These are phyloP conservation scores for Penicillium angulare DNA, from an alignment of 495 filamentous ascomycete genomes.

Conservation along the genomic window DNA sequence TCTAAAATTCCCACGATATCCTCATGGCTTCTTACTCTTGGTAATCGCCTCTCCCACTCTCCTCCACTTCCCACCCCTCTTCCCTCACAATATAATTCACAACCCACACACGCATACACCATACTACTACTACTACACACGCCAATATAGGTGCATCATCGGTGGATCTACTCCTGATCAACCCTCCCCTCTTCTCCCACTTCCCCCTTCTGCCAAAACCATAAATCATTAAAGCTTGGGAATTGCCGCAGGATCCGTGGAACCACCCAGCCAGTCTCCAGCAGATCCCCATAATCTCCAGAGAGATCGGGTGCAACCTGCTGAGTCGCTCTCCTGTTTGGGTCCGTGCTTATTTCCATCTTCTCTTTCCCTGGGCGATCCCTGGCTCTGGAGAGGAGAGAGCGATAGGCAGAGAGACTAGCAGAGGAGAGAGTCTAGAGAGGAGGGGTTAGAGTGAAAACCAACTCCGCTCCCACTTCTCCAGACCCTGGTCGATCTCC, in stretches of 20 bases:
- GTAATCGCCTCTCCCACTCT: too few species aligned
- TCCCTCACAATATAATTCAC: too few species aligned
- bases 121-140: too few species aligned
- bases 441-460: constrained; percentile 37
- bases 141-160: too few species aligned
- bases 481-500: constrained; percentile 36
- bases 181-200: not conserved
- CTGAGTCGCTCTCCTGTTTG: constrained; percentile 23
- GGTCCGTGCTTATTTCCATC: constrained; percentile 34
- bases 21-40: not conserved
- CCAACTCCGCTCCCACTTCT: constrained; percentile 27
- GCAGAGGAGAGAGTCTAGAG: too few species aligned
- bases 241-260: constrained; percentile 37
- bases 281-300: constrained; percentile 31
- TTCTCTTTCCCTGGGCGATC: constrained; percentile 27
- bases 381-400: too few species aligned
- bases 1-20: not conserved
- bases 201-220: not conserved
- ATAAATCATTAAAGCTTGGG: constrained; percentile 21
- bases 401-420: too few species aligned
- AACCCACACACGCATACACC: too few species aligned
- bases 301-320: constrained; percentile 32
- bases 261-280: constrained; percentile 15
- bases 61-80: not conserved
- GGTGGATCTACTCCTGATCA: not conserved